Conservation (phyloP, 2,329 filamentous ascomycete species). For the Calonectria ilicicola region DNA sequence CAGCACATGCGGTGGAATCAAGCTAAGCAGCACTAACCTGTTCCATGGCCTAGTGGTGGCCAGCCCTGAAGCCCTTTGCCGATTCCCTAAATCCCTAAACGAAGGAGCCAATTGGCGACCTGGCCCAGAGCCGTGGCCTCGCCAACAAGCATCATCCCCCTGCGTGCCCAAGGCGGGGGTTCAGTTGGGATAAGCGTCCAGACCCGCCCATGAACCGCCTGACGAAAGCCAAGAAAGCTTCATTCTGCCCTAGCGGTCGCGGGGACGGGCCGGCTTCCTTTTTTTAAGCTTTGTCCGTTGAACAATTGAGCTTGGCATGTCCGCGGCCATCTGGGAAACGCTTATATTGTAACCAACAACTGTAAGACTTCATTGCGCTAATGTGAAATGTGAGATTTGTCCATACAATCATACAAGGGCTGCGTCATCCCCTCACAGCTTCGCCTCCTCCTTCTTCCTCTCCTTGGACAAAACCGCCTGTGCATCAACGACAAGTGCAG, state of each 20-base stretch:
- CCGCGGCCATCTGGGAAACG: background rate
- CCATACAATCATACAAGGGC: background rate
- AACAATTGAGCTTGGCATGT: background rate
- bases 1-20: too few relatives aligned
- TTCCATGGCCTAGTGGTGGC: background rate
- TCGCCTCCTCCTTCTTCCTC: slow-evolving; percentile 27
- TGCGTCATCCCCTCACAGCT: slow-evolving; percentile 51
- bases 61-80: background rate
- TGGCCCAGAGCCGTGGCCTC: background rate
- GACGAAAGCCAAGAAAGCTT: slow-evolving; percentile 5
- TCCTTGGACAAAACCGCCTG: slow-evolving; percentile 37
- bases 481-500: slow-evolving; percentile 45
- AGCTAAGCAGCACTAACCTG: background rate
- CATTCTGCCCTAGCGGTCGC: background rate
- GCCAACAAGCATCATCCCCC: slow-evolving; percentile 1
- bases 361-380: background rate
- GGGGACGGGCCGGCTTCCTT: background rate
- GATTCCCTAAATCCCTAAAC: background rate
- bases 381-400: too few relatives aligned
- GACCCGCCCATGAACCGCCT: background rate
- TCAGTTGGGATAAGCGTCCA: background rate
- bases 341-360: background rate
- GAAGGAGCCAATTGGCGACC: background rate
- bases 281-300: background rate
- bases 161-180: background rate